A percentile compares a stretch with the other conserved stretches of the same genome.
phyloP scores from a whole-genome alignment of 1,139 yeast species.

The Suhomyces terraborum region DNA sequence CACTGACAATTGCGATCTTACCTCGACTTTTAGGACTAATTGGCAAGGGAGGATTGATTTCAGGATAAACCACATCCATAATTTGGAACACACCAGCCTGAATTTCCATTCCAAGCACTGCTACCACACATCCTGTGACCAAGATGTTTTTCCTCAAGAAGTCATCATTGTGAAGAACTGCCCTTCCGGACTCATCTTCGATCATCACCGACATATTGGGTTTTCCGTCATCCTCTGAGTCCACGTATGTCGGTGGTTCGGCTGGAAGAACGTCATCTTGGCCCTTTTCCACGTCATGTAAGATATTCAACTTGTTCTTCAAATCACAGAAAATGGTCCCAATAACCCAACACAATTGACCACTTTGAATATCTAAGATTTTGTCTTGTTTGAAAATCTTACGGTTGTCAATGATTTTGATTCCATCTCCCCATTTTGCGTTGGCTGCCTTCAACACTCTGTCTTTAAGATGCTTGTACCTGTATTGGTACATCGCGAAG shows the following conservation, averaged over 20 bases:
- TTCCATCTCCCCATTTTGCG: slow-evolving; percentile 51
- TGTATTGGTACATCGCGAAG: slow-evolving; percentile 68
- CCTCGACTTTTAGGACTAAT: slow-evolving; percentile 10
- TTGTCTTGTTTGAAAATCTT: slow-evolving; percentile 50
- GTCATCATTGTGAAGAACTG: slow-evolving; percentile 67
- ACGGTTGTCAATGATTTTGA: slow-evolving; percentile 37
- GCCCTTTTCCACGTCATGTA: slow-evolving; percentile 73
- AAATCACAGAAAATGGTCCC: slow-evolving; percentile 88
- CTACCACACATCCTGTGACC: slow-evolving; percentile 88
- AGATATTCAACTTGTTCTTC: slow-evolving; percentile 79
- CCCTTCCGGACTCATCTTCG: slow-evolving; percentile 94
- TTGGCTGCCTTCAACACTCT: slow-evolving; percentile 52
- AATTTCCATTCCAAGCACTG: slow-evolving; percentile 82
- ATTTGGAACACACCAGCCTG: slow-evolving; percentile 84
- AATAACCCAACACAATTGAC: slow-evolving; percentile 80
- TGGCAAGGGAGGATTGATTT: slow-evolving; percentile 33
- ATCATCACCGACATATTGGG: slow-evolving; percentile 64
- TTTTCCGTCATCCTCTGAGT: slow-evolving; percentile 17
- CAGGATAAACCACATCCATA: slow-evolving; percentile 76
- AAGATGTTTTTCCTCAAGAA: slow-evolving; percentile 50
- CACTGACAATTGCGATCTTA: slow-evolving; percentile 70
- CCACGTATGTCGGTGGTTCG: slow-evolving; percentile 32
- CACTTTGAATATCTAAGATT: slow-evolving; percentile 73
- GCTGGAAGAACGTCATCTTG: slow-evolving; percentile 53
- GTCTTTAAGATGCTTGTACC: slow-evolving; percentile 57